Evolutionary conservation across 169 alveolate genomes (phyloP), one percentile per base, ranked within the genome.

Genomic region (Plasmodium berghei): DNA sequence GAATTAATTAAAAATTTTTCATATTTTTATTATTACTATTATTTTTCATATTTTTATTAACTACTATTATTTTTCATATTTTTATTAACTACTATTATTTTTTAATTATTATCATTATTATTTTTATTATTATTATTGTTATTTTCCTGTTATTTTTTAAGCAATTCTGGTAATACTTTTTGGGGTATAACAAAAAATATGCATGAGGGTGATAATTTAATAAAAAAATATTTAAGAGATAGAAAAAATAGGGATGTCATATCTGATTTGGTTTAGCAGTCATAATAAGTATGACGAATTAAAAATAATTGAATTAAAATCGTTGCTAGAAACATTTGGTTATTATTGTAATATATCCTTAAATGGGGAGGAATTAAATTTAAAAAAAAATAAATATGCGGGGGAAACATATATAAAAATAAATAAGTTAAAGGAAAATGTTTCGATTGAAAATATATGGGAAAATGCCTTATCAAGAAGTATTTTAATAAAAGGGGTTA

Each of bases 261-360:
- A 80, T 80, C 89, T 92, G 34, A 87, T 72, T 72, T 92, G 95
- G 95, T 92, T 92, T 87, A 83, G 91, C 8, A 56, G 87, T 48
- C 95, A 92, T 73, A 92, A 89, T 12, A 87, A 85, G n/a, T 92
- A 92, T 67, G 92, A 92, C 55, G 91, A 88, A 9, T 92, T 90
- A 67, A 86, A 92, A 55, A 46, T 92, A 10, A 73, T 87, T 18
- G 95, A 92, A 64, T 73, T 92, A 74, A 88, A 72, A 54, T 88
- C 95, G 20, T 62, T 92, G 45, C 49, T 90, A 52, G 83, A 54
- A 16, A 63, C 64, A 18, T 92, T 42, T 54, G 95, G 95, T 6
- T 87, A 73, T 45, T 16, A 56, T 1, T 48, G 54, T 28, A 63
- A 58, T 14, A 46, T 42, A 3, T 88, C 24, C 10, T 16, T 52